These are phyloP conservation scores for Blastobotrys ciferrii DNA, from an alignment of 1,139 yeast genomes.

Conservation along the genomic window DNA sequence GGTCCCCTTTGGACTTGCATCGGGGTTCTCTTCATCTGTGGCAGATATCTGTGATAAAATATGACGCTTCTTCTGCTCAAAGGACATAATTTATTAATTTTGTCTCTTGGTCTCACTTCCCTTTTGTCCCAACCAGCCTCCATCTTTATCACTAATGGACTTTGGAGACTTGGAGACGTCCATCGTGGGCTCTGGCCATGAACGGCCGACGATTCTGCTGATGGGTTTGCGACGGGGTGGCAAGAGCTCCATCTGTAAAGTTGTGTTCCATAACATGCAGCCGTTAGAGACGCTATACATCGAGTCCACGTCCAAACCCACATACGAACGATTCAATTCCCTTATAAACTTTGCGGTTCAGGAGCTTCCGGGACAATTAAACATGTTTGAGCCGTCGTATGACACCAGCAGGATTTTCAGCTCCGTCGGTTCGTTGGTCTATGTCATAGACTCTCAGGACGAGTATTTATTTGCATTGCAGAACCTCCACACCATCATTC, in stretches of 20 bases:
- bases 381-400: conserved; percentile 72
- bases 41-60: conserved; percentile 56
- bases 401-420: conserved; percentile 77
- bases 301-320: conserved; percentile 88
- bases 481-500: conserved; percentile 83
- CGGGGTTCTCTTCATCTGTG: conserved; percentile 49
- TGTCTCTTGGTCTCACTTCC: background rate
- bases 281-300: conserved; percentile 89
- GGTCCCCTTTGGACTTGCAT: conserved; percentile 81
- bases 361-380: conserved; percentile 94
- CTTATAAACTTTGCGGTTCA: conserved; percentile 86
- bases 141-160: too few species aligned
- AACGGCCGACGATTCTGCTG: conserved; percentile 44
- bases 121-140: conserved; percentile 2
- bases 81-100: conserved; percentile 27
- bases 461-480: conserved; percentile 91
- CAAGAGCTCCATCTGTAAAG: conserved; percentile 89
- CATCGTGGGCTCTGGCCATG: conserved; percentile 22
- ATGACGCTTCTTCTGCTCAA: conserved; percentile 63
- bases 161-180: conserved; percentile 25
- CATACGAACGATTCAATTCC: conserved; percentile 51
- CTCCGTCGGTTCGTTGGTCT: conserved; percentile 88
- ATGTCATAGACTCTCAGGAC: conserved; percentile 88
- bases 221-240: conserved; percentile 85
- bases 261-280: conserved; percentile 94